Conservation (phyloP, 228 moss, liverwort and hornwort species). For the Sphagnum magellanicum region DNA sequence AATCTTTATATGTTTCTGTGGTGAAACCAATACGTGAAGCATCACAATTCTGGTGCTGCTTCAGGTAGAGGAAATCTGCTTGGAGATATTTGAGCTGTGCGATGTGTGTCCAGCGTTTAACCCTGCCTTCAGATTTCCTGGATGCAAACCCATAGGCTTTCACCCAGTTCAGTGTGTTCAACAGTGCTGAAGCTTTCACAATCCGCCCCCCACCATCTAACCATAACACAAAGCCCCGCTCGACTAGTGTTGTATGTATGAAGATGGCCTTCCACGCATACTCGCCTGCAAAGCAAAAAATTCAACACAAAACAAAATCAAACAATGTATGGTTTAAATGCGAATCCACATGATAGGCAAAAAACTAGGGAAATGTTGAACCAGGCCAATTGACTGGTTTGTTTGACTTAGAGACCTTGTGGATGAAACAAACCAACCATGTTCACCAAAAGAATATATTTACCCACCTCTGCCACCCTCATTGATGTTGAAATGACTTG, state of each 20-base stretch:
- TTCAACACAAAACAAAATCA: background rate
- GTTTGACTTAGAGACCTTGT: background rate
- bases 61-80: constrained; percentile 14
- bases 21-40: constrained; percentile 52
- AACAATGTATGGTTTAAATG: background rate
- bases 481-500: constrained; percentile 29
- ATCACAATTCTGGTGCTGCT: constrained; percentile 30
- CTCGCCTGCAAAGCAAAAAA: constrained; percentile 26
- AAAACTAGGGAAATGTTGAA: background rate
- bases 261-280: constrained; percentile 66
- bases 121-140: constrained; percentile 16
- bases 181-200: constrained; percentile 15
- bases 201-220: constrained; percentile 53
- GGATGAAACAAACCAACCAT: background rate
- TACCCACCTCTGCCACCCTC: constrained; percentile 34
- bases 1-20: constrained; percentile 11
- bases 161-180: constrained; percentile 15
- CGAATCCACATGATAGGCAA: background rate
- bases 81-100: constrained; percentile 34
- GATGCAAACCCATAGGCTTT: constrained; percentile 32
- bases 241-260: constrained; percentile 47
- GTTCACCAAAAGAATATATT: background rate
- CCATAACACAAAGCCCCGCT: constrained; percentile 50
- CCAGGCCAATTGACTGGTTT: background rate
- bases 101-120: constrained; percentile 26